Evolutionary conservation across 352 stramenopile genomes (phyloP).

Genomic region (Globisporangium acanthophoron): DNA sequence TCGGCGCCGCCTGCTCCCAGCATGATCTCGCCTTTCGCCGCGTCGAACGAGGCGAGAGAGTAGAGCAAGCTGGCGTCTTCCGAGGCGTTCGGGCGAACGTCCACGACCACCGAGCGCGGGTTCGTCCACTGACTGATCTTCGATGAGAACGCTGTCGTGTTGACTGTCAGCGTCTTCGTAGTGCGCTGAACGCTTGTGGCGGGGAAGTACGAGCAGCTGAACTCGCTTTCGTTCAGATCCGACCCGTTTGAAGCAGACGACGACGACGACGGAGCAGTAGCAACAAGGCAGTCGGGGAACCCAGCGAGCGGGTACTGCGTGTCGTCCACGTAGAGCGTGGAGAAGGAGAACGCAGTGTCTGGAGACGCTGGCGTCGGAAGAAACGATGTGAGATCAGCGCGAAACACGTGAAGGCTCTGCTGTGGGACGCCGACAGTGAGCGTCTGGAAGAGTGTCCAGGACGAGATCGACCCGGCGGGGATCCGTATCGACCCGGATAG

Average conservation of each 20-base stretch:
- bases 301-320: slow-evolving; percentile 41
- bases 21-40: slow-evolving; percentile 14
- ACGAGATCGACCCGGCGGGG: slow-evolving; percentile 19
- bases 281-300: slow-evolving; percentile 46
- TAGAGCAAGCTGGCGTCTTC: slow-evolving; percentile 40
- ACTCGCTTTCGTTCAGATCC: slow-evolving; percentile 7
- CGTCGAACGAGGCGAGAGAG: slow-evolving; percentile 25
- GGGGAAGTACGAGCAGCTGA: slow-evolving; percentile 31
- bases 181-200: slow-evolving; percentile 10
- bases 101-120: slow-evolving; percentile 15
- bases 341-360: slow-evolving; percentile 32
- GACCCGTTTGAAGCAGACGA: not conserved
- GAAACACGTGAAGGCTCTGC: slow-evolving; percentile 33
- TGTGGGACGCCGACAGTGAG: slow-evolving; percentile 13
- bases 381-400: slow-evolving; percentile 38
- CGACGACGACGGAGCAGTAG: not conserved
- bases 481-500: slow-evolving; percentile 44
- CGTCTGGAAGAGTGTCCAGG: slow-evolving; percentile 39
- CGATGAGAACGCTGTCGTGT: slow-evolving; percentile 34
- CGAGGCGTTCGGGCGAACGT: slow-evolving; percentile 25
- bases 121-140: slow-evolving; percentile 37
- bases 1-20: slow-evolving; percentile 49
- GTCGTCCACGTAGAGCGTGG: slow-evolving; percentile 45
- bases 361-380: slow-evolving; percentile 27
- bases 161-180: slow-evolving; percentile 21